Percentiles rank a stretch among this genome's conserved stretches.
Conservation (phyloP, 2,329 filamentous ascomycete genomes). For the Colletotrichum cordylinicola region DNA sequence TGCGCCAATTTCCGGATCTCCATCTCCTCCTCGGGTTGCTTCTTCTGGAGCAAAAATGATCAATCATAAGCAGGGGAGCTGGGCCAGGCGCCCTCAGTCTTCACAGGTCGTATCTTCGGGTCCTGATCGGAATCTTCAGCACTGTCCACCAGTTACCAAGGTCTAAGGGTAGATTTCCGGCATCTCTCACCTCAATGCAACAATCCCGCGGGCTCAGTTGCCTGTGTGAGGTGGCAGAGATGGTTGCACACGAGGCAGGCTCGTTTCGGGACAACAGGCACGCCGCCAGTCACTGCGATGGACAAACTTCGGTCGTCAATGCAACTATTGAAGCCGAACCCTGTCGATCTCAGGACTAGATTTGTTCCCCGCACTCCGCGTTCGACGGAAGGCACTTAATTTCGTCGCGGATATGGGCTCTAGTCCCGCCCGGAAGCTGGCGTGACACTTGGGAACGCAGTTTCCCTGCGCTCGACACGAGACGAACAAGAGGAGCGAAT, state of each 20-base stretch:
- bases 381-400: not conserved
- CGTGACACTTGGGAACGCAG: not conserved
- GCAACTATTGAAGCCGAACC: constrained; percentile 5
- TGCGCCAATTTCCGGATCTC: constrained; percentile 13
- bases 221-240: not conserved
- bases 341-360: constrained; percentile 10
- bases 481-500: constrained; percentile 2
- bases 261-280: not conserved
- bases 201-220: not conserved
- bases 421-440: not conserved
- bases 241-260: not conserved
- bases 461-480: not conserved
- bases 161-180: not conserved
- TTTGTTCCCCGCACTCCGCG: constrained; percentile 1
- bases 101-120: not conserved
- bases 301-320: constrained; percentile 5
- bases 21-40: constrained; percentile 1
- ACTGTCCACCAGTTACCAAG: not conserved
- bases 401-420: not conserved
- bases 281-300: not conserved
- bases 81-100: not conserved
- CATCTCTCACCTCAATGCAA: not conserved
- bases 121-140: not conserved
- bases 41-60: not conserved
- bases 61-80: not conserved